Evolutionary conservation across 805 yeast species (phyloP).

Genomic region (Myxozyma neotropica): DNA sequence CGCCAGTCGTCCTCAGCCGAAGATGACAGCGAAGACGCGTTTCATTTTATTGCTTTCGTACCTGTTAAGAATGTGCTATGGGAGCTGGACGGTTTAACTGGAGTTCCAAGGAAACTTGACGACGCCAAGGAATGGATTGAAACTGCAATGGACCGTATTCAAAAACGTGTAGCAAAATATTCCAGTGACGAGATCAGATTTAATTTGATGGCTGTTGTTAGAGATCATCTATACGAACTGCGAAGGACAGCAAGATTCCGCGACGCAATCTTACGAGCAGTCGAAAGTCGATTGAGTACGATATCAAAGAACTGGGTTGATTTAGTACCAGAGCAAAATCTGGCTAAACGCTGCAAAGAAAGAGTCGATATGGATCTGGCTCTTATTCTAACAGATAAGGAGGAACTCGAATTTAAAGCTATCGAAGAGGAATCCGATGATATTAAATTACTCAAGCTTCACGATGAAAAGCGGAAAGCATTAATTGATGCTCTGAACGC

Average conservation of each 20-base stretch:
- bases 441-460: not conserved
- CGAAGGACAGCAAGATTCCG: not conserved
- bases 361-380: not conserved
- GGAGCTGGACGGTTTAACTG: slow-evolving; percentile 52
- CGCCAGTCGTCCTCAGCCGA: not conserved
- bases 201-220: slow-evolving; percentile 27
- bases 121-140: slow-evolving; percentile 9
- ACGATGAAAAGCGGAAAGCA: not conserved
- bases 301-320: not conserved
- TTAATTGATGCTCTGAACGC: not conserved
- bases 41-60: slow-evolving; percentile 62
- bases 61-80: slow-evolving; percentile 51
- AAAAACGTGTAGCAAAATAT: slow-evolving; percentile 13
- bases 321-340: not conserved
- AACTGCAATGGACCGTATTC: slow-evolving; percentile 14
- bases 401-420: not conserved
- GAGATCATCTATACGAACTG: slow-evolving; percentile 4
- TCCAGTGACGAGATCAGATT: slow-evolving; percentile 24
- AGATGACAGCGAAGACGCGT: slow-evolving; percentile 46
- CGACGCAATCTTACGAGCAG: not conserved
- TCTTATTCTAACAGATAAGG: not conserved
- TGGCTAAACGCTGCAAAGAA: not conserved
- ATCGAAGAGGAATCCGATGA: not conserved
- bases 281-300: not conserved
- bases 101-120: slow-evolving; percentile 10